Base-by-base conservation (phyloP, 371 early-diverging fungal genomes). In the Entomophthora muscae region DNA sequence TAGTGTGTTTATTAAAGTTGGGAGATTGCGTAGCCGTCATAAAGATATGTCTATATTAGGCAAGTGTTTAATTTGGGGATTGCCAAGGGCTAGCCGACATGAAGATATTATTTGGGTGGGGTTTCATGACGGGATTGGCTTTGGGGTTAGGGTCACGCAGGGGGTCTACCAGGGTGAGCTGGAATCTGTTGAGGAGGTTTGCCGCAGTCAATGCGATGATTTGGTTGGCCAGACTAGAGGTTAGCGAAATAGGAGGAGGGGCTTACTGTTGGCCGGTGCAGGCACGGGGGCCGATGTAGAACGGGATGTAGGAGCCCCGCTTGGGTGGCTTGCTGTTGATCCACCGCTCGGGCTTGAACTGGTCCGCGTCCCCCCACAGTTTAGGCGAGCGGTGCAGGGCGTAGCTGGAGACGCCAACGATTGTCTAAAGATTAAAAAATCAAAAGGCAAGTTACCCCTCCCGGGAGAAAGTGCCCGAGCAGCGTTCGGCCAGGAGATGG, bases 331-430 rank as follows among this genome's bases (percentile, higher is more conserved):
- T 55, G n/a, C n/a, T n/a, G 26, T 55, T 26, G 3, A 55, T 3
- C 55, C 55, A 55, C 10, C 55, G 55, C 26, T 55, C 55, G 5
- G 55, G 55, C 21, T 5, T 10, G 28, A 55, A 55, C 10, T n/a
- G 28, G 26, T 55, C 21, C 24, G 55, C 7, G 21, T 55, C 55
- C 7, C 22, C 10, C 55, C 55, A 55, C 10, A 55, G 10, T 3
- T 55, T n/a, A 21, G 55, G 55, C 3, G 55, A 55, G 24, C 55
- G 22, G 28, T 55, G 55, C 3, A 55, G 3, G 12, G 55, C 10
- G 55, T 55, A 55, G 55, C 55, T 55, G 55, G 55, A 55, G 22
- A 55, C 55, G 3, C 55, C 55, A 10, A 55, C 55, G 3, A 27
- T 55, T 12, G 55, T 55, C 55, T 55, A 21, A 12, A 55, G 21